Evolutionary conservation across 2,329 filamentous ascomycete genomes (phyloP).

Genomic region (Fusarium mundagurra): DNA sequence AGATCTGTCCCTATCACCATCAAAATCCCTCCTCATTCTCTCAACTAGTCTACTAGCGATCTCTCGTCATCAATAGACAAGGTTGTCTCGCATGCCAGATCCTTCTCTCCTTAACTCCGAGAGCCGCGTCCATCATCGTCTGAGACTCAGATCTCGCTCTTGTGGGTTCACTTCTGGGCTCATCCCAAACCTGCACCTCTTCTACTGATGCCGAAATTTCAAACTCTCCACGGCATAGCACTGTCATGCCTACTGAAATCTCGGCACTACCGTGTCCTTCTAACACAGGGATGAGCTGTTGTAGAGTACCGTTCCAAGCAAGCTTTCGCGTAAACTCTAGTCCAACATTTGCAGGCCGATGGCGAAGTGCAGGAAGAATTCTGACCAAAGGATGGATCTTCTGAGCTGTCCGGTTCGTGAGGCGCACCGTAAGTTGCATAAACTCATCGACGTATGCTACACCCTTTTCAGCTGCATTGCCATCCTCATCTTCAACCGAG

Average conservation of each 20-base stretch:
- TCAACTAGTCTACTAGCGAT: conserved; percentile 47
- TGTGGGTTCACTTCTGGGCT: conserved; percentile 43
- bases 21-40: conserved; percentile 15
- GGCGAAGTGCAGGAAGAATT: conserved; percentile 78
- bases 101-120: conserved; percentile 68
- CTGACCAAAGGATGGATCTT: conserved; percentile 78
- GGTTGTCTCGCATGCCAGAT: conserved; percentile 72
- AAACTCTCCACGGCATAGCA: conserved; percentile 82
- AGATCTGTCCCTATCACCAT: background rate
- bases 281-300: conserved; percentile 75
- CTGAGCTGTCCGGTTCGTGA: conserved; percentile 77
- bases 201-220: conserved; percentile 85
- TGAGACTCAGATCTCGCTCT: conserved; percentile 63
- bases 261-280: conserved; percentile 66
- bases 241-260: conserved; percentile 75
- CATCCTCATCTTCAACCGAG: conserved; percentile 55
- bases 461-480: conserved; percentile 31
- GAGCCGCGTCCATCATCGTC: conserved; percentile 65
- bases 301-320: conserved; percentile 85
- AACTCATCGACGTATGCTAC: conserved; percentile 62
- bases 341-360: conserved; percentile 76
- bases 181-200: conserved; percentile 71
- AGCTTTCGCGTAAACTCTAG: conserved; percentile 85
- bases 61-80: conserved; percentile 64
- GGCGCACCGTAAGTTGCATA: conserved; percentile 72